A percentile compares a stretch with the other conserved stretches of the same genome.
phyloP scores from a whole-genome alignment of 1,284 basidiomycete genomes.

The Heterobasidion parviporum region DNA sequence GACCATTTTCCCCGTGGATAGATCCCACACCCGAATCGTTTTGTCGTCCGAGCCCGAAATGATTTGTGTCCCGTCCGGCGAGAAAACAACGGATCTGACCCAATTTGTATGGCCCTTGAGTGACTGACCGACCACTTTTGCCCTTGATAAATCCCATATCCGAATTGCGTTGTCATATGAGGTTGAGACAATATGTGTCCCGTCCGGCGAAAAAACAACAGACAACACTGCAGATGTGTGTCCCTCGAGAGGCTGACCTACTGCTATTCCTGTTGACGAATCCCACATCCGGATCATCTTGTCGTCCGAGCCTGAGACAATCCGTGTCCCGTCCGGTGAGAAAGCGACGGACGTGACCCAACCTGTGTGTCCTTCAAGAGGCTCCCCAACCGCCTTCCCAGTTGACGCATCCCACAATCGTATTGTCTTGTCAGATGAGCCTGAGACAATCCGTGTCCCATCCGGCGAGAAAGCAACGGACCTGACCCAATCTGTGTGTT shows the following conservation, averaged over 20 bases:
- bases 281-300: constrained; percentile 7
- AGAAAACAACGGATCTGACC: no score
- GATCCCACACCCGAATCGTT: no score
- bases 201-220: neutral
- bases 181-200: neutral
- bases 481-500: neutral
- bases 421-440: neutral
- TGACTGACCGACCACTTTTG: neutral
- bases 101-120: no score
- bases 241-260: neutral
- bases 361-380: constrained; percentile 2
- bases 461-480: neutral
- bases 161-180: neutral
- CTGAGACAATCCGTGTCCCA: neutral
- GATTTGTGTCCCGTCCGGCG: no score
- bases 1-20: no score
- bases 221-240: neutral
- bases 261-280: neutral
- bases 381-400: neutral
- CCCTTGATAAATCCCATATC: neutral
- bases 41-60: no score
- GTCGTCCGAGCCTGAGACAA: constrained; percentile 5
- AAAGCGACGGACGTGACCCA: constrained; percentile 2
- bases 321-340: constrained; percentile 1
- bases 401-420: neutral